Conservation (phyloP, 2,329 filamentous ascomycete species). For the Emmonsiellopsis sp. region DNA sequence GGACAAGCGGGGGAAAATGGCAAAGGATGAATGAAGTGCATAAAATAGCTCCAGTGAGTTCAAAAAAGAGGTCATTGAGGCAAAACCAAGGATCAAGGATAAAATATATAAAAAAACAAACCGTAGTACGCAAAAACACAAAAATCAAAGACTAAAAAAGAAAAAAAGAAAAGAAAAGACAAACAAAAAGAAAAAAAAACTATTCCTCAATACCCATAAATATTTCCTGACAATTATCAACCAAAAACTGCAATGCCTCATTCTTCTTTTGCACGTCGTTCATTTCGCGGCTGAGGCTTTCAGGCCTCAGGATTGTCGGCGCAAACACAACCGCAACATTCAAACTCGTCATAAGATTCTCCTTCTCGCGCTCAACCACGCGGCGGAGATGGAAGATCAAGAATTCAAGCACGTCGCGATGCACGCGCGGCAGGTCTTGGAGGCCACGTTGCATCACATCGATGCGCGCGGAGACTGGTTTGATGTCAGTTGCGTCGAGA, state of each 20-base stretch:
- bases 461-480: constrained; percentile 58
- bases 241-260: constrained; percentile 79
- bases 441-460: constrained; percentile 64
- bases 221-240: constrained; percentile 78
- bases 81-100: neutral
- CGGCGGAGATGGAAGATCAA: constrained; percentile 86
- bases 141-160: neutral
- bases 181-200: neutral
- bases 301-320: constrained; percentile 90
- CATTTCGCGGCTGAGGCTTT: constrained; percentile 86
- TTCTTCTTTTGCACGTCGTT: constrained; percentile 94
- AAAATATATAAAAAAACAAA: neutral
- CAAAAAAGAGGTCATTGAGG: no score
- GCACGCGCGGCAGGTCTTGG: constrained; percentile 67
- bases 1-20: neutral
- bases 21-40: neutral
- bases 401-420: constrained; percentile 85
- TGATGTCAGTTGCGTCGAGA: constrained; percentile 58
- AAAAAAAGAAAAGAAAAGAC: neutral
- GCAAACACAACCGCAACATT: constrained; percentile 96
- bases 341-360: constrained; percentile 94
- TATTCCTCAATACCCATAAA: constrained; percentile 45
- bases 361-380: constrained; percentile 70
- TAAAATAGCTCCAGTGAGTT: neutral
- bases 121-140: neutral